These are phyloP conservation scores for Botrytis cinerea DNA, from an alignment of 2,329 filamentous ascomycete species.

Conservation along the genomic window DNA sequence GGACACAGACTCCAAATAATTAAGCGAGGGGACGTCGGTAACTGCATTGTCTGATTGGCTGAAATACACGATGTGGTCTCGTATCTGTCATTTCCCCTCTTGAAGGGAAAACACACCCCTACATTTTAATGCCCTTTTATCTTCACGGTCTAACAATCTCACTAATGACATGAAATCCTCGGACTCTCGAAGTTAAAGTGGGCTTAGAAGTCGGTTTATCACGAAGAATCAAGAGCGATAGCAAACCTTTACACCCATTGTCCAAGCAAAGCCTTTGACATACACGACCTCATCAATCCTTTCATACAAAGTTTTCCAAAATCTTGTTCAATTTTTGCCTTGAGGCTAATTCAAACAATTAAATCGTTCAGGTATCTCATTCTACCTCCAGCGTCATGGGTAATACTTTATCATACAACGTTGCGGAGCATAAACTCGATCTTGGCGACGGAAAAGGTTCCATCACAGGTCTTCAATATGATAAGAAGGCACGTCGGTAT, in stretches of 20 bases:
- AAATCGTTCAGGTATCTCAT: background rate
- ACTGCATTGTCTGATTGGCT: background rate
- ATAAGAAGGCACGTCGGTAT: constrained; percentile 43
- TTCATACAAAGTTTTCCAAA: too few relatives aligned
- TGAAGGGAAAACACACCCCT: background rate
- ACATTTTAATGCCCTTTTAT: background rate
- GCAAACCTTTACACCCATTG: background rate
- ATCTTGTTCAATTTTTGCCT: background rate
- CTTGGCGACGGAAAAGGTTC: constrained; percentile 36
- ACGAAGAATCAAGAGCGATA: background rate
- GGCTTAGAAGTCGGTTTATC: background rate
- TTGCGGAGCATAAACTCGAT: constrained; percentile 34
- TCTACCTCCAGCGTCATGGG: background rate
- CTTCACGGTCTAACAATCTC: background rate
- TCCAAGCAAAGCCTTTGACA: background rate
- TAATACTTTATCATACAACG: constrained; percentile 33
- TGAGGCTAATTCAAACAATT: background rate
- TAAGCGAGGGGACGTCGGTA: background rate
- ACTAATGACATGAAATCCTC: background rate
- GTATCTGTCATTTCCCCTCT: background rate
- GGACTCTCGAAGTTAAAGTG: background rate
- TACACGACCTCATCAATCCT: background rate
- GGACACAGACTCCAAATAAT: background rate
- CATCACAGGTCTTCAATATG: constrained; percentile 43
- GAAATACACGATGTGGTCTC: constrained; percentile 2